phyloP scores from a whole-genome alignment of 257 asterid species.

The Nicotiana tabacum region DNA sequence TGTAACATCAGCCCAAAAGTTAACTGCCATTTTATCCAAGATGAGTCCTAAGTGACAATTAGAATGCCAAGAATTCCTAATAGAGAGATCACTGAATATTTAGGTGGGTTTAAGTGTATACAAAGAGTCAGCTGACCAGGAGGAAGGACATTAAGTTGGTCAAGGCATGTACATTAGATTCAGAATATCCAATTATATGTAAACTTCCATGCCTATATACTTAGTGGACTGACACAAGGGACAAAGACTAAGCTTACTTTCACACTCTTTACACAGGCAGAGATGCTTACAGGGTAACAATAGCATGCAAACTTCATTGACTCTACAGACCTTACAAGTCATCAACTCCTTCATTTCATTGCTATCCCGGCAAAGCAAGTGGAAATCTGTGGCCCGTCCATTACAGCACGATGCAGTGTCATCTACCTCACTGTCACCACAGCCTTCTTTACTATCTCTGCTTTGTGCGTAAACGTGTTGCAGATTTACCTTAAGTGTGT shows the following conservation, averaged over 20 bases:
- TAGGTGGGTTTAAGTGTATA: not conserved
- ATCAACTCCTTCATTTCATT: constrained; percentile 51
- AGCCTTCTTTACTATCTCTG: constrained; percentile 91
- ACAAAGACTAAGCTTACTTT: constrained; percentile 60
- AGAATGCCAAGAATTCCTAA: not conserved
- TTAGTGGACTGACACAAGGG: constrained; percentile 82
- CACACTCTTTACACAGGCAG: constrained; percentile 91
- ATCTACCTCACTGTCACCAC: constrained; percentile 91
- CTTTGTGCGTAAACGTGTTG: constrained; percentile 71
- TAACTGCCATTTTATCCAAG: not conserved
- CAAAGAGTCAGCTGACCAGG: constrained; percentile 8
- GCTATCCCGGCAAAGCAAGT: constrained; percentile 38
- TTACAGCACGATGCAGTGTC: constrained; percentile 86
- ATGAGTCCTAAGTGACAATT: not conserved
- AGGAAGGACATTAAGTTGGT: constrained; percentile 14
- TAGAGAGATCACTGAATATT: not conserved
- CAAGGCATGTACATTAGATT: constrained; percentile 19
- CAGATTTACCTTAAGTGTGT: constrained; percentile 60
- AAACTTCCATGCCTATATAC: constrained; percentile 84
- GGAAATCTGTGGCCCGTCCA: constrained; percentile 49
- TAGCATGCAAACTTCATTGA: constrained; percentile 73
- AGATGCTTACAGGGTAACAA: constrained; percentile 95
- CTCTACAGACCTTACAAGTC: constrained; percentile 85
- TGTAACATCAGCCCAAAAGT: not conserved
- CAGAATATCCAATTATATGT: constrained; percentile 40